Evolutionary conservation across 2,329 filamentous ascomycete genomes (phyloP), one percentile per base, ranked within the genome.

Genomic region (Chaetoscypha palmicola): DNA sequence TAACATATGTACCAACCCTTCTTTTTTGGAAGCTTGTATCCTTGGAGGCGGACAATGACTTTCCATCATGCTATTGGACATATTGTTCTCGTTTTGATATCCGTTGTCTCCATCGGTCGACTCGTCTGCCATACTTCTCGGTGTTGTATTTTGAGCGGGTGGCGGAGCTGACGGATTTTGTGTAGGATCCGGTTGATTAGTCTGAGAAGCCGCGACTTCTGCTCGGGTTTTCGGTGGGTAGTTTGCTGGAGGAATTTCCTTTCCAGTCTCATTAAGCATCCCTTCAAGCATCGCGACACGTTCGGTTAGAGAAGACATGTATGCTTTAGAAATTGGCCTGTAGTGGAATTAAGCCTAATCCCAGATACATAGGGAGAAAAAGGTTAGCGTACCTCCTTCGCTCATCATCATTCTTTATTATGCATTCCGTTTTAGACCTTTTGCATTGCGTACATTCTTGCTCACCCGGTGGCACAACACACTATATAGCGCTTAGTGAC

Each of bases 381-480:
- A n/a, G n/a, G 28, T 12, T 17, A 12, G 60, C 66, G 31, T 55
- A 74, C 73, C 72, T 64, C 58, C 73, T 62, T 32, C 74, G 62
- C 56, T 77, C 73, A 56, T 77, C 74, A 47, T 77, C 74, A 50
- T 77, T 74, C 53, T 72, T 75, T 54, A 77, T 77, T 42, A 77
- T 62, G 50, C 74, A 77, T 36, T 70, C 64, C 9, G 68, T 66
- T 12, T 70, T 72, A 2, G 69, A 66, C 43, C 70, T 64, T 51
- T 70, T 69, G 56, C 74, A 77, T 47, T 76, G 72, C 16, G 66
- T 69, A 57, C 74, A 77, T 46, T 68, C 66, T 8, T 62, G 61
- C 47, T 74, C 66, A 10, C 72, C 73, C 32, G 70, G 65, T 33
- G 70, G 72, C 8, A 77, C 72, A 2, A 77, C 74, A 49, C 74